Evolutionary conservation across 257 asterid species (phyloP), one percentile per base, ranked within the genome.

Genomic region (Coffea canephora): DNA sequence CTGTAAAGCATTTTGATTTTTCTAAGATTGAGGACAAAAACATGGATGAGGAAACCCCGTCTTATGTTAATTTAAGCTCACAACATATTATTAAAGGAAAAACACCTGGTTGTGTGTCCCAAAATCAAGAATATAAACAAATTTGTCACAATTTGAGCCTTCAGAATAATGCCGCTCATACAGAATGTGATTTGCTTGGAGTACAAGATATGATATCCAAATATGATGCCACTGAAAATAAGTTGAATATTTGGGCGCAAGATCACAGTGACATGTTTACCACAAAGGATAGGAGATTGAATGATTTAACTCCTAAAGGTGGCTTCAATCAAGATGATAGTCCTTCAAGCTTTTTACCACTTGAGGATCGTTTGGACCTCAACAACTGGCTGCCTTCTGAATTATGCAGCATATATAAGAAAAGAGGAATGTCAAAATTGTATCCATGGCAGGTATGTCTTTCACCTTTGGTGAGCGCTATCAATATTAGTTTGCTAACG

Each of bases 1-100:
- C 98, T 65, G 97, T 95, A 75, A 95, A 91, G 88, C 98, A 95
- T 86, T 90, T 95, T 87, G 98, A 95, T 85, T 95, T 95, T 84
- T 84, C 86, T 80, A 39, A 39, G 43, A 81, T 81, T 43, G 99
- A 95, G 76, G 93, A 84, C 55, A 89, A 83, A 76, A 57, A 16
- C 82, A 64, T 82, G 68, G 88, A 80, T 69, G 82, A 75, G 74
- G 87, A 76, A 80, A 85, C 57, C 64, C 50, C 79, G 67, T 77
- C 84, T 79, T 86, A 83, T 80, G 83, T 79, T 81, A 84, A 73
- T 82, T 69, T 75, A 74, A 75, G 74, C 71, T 85, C 77, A 70
- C 76, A 78, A 74, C 84, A 34, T 81, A 69, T 81, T 79, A 50
- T 69, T 65, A 80, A 80, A 72, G 86, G 82, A 67, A 43, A 85